Percentiles rank a stretch among this genome's conserved stretches.
Conservation (phyloP, 345 rosid genomes). For the Cardamine chenopodiifolia region DNA sequence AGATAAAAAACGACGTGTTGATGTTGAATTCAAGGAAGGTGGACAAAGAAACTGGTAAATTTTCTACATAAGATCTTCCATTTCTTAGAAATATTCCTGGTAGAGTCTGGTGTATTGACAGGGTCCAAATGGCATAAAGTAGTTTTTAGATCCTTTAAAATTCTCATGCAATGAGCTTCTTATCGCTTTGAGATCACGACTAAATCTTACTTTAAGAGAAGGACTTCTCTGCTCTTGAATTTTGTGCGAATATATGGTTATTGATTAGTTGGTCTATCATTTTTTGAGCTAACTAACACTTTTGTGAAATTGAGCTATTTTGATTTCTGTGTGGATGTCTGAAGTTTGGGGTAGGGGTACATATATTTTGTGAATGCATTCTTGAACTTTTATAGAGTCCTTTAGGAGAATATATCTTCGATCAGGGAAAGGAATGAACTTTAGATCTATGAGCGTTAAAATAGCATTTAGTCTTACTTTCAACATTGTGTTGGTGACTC, state of each 20-base stretch:
- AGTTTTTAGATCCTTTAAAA: background rate
- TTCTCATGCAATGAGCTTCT: background rate
- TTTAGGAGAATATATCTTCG: background rate
- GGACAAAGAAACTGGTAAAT: slow-evolving; percentile 91
- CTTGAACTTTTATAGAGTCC: background rate
- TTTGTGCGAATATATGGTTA: background rate
- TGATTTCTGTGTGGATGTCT: background rate
- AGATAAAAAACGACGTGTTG: slow-evolving; percentile 77
- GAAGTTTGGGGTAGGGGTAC: background rate
- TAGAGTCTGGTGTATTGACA: background rate
- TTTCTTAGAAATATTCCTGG: no score
- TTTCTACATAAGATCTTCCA: no score
- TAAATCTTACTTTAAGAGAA: background rate
- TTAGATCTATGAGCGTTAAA: background rate
- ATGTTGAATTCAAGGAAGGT: slow-evolving; percentile 86
- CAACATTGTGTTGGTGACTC: background rate
- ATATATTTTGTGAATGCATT: background rate
- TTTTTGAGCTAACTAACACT: background rate
- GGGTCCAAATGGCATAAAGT: background rate
- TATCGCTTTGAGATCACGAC: background rate
- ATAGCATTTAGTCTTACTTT: background rate
- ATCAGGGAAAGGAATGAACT: background rate
- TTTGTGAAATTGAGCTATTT: background rate
- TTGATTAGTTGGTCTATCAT: background rate
- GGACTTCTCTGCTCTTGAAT: background rate